Evolutionary conservation across 2,329 filamentous ascomycete genomes (phyloP), one percentile per base, ranked within the genome.

Genomic region (Paecilomyces formosus): DNA sequence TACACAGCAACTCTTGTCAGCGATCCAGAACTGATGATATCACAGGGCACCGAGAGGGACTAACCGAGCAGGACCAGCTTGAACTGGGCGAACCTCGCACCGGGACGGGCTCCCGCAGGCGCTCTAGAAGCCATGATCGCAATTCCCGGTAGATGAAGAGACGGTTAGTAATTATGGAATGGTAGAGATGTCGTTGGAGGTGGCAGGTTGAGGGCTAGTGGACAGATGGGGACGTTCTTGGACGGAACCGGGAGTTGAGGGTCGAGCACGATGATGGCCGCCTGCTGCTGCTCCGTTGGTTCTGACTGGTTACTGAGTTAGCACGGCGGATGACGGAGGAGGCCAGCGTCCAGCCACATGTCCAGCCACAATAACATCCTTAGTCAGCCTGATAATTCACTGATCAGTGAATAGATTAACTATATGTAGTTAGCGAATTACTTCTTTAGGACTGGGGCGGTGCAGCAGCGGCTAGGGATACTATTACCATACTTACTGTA

Each of bases 41-140:
- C 39, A 45, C n/a, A 45, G n/a, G 39, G n/a, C n/a, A 45, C n/a
- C 15, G 15, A 18, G n/a, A 18, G 57, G 21, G 59, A 72, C 88
- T 67, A 85, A 97, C 94, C 94, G 65, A 99, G 84, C 72, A 99
- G 82, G 65, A 99, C 94, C 69, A 99, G 85, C 84, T 99, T 99
- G 81, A 99, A 99, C 83, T 99, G 94, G 70, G 94, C 93, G 78
- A 99, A 97, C 72, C 93, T 88, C 78, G 89, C 84, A 70, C 83
- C 83, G 61, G 84, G 82, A 65, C 85, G 81, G 70, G 80, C 81
- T 72, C 82, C 82, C 85, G 86, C 87, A 85, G 82, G 87, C 79
- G 86, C 86, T 86, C 92, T 87, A 76, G 89, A 85, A 78, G 92
- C 89, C 93, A 97, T 97, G 75, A 69, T 81, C 73, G 65, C 63